phyloP scores from a whole-genome alignment of 768 basidiomycete species.

The Tulasnella sp. region DNA sequence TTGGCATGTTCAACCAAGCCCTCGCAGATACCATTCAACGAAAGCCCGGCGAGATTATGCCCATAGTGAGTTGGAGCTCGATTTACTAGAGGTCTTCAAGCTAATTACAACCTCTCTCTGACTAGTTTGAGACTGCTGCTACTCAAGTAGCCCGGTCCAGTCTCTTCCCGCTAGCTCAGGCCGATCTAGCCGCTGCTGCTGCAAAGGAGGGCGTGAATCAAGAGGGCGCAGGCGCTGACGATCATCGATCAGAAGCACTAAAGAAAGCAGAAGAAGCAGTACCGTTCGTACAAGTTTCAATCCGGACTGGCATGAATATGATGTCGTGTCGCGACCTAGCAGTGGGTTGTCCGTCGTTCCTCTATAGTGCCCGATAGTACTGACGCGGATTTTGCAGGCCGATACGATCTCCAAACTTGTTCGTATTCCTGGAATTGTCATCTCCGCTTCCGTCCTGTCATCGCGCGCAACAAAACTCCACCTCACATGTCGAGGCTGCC shows the following conservation, averaged over 20 bases:
- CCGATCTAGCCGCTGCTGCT: slow-evolving; percentile 37
- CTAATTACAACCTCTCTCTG: neutral
- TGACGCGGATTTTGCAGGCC: slow-evolving; percentile 31
- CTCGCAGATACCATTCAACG: slow-evolving; percentile 86
- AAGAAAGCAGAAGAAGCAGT: slow-evolving; percentile 30
- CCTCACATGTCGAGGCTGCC: slow-evolving; percentile 86
- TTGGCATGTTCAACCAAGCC: slow-evolving; percentile 78
- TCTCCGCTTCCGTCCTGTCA: slow-evolving; percentile 88
- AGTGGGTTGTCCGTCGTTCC: slow-evolving; percentile 30
- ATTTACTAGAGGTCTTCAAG: neutral
- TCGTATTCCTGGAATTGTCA: slow-evolving; percentile 94
- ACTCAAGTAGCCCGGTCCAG: slow-evolving; percentile 75
- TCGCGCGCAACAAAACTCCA: slow-evolving; percentile 87
- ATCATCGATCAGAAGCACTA: slow-evolving; percentile 8
- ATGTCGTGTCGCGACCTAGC: slow-evolving; percentile 89
- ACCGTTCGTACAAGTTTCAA: slow-evolving; percentile 74
- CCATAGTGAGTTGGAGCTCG: slow-evolving; percentile 48
- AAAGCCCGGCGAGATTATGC: slow-evolving; percentile 77
- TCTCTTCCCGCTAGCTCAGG: slow-evolving; percentile 64
- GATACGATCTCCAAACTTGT: slow-evolving; percentile 93
- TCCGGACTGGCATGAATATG: slow-evolving; percentile 85
- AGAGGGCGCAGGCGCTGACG: slow-evolving; percentile 21
- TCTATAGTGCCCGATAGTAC: too few species aligned
- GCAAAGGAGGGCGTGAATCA: slow-evolving; percentile 34
- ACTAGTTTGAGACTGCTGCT: slow-evolving; percentile 84